Evolutionary conservation across 345 rosid genomes (phyloP), one percentile per base, ranked within the genome.

Genomic region (Hypericum perforatum): DNA sequence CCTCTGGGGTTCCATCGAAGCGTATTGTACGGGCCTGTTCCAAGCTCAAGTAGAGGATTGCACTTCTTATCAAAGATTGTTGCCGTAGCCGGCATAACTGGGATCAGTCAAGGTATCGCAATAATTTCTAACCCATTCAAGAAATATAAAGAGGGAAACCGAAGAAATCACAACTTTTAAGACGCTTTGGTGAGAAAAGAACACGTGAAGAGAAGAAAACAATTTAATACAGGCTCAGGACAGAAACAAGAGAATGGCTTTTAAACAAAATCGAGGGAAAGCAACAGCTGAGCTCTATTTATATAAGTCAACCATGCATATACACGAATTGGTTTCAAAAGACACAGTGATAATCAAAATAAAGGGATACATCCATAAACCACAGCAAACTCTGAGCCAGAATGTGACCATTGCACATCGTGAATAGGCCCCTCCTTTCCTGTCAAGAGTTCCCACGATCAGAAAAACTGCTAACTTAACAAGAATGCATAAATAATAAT

Each of bases 391-490:
- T 91, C 84, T 58, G 77, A 79, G 56, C 98, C 98, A 45, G 88
- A 82, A 57, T 58, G 62, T 11, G 98, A 91, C 98, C 98, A 91
- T 53, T 82, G 98, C 69, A 87, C 98, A 74, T 91, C 96, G 68
- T 91, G 96, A 72, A 91, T 62, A 22, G 98, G 98, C 46, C 98
- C 98, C 64, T 91, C 98, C 68, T 87, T 91, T 65, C 98, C 98
- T 87, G 83, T 54, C 49, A 66, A 57, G 39, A 57, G 11, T 58
- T 64, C 58, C 49, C 58, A 59, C 36, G 62, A 37, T 78, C 63
- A 79, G 72, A 67, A 69, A n/a, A 42, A 54, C 49, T 45, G 54
- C 7, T 42, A 10, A 37, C 6, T 45, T 51, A 37, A 52, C 5
- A 6, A 41, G 3, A 14, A 4, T 8, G 50, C 16, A 54, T 37